phyloP scores from a whole-genome alignment of 352 stramenopile species.

The Phytophthora aleatoria region DNA sequence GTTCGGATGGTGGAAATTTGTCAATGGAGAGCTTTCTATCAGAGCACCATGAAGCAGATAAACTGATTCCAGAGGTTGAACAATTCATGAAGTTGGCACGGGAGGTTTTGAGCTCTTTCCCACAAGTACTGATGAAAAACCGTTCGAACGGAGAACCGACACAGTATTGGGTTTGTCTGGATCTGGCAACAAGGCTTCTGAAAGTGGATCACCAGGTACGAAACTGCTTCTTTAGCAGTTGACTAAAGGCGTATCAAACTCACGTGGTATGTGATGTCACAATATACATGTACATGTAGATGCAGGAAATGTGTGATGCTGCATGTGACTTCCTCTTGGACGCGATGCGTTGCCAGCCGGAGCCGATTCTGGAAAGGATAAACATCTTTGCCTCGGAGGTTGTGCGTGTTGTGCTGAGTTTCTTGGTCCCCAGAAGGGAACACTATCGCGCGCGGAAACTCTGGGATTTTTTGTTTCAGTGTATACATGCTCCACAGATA shows the following conservation, averaged over 20 bases:
- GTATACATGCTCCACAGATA: conserved; percentile 70
- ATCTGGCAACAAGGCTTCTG: conserved; percentile 52
- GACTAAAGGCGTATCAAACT: background rate
- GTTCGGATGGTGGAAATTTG: conserved; percentile 23
- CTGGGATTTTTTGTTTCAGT: conserved; percentile 76
- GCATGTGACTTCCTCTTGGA: conserved; percentile 68
- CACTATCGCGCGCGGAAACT: conserved; percentile 60
- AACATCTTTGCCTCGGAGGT: conserved; percentile 44
- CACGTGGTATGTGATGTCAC: background rate
- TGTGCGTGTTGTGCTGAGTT: conserved; percentile 51
- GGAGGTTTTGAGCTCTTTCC: conserved; percentile 51
- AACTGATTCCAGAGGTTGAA: conserved; percentile 52
- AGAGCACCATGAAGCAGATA: conserved; percentile 38
- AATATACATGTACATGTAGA: conserved; percentile 20
- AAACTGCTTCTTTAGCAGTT: background rate
- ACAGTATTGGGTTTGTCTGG: conserved; percentile 49
- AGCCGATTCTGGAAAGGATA: conserved; percentile 37
- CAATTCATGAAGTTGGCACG: conserved; percentile 55
- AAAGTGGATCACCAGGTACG: conserved; percentile 64
- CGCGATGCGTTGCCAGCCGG: conserved; percentile 38
- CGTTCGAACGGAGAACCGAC: conserved; percentile 29
- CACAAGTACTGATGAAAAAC: conserved; percentile 35
- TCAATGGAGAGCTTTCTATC: conserved; percentile 43
- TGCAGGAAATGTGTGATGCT: conserved; percentile 68
- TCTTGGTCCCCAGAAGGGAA: conserved; percentile 49